phyloP scores from a whole-genome alignment of 306 rosid genomes.

The Prunus salicina region DNA sequence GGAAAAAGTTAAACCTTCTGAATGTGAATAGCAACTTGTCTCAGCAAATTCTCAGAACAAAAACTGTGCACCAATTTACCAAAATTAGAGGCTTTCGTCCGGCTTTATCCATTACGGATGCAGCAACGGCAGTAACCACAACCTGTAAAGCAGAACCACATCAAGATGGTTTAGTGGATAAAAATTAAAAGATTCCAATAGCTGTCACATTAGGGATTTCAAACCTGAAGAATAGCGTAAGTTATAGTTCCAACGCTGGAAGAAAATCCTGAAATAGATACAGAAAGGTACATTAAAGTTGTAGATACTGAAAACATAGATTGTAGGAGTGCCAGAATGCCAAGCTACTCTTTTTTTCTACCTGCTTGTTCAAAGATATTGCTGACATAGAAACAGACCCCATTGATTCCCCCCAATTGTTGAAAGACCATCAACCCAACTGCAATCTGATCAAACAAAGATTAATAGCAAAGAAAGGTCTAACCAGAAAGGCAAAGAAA shows the following conservation, averaged over 20 bases:
- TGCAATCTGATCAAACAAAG: conserved; percentile 55
- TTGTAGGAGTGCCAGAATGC: neutral
- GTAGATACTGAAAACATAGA: neutral
- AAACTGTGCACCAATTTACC: conserved; percentile 34
- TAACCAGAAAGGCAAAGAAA: neutral
- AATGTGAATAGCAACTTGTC: neutral
- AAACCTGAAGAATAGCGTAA: conserved; percentile 78
- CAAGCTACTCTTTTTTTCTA: conserved; percentile 11
- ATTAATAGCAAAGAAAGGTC: neutral
- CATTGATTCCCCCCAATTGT: conserved; percentile 93
- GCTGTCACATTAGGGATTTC: conserved; percentile 14
- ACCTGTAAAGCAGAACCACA: conserved; percentile 40
- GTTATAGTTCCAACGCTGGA: conserved; percentile 48
- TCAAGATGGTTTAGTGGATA: neutral
- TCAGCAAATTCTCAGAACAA: conserved; percentile 9
- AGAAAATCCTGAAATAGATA: conserved; percentile 57
- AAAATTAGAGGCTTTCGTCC: conserved; percentile 86
- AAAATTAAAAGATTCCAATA: neutral
- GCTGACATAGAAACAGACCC: conserved; percentile 68
- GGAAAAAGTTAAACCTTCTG: conserved; percentile 18
- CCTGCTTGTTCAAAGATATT: conserved; percentile 83
- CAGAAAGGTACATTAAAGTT: neutral
- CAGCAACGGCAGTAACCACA: conserved; percentile 60
- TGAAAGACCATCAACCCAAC: conserved; percentile 88
- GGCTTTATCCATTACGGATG: conserved; percentile 55